phyloP scores from a whole-genome alignment of 495 filamentous ascomycete genomes.

The Terfezia claveryi region DNA sequence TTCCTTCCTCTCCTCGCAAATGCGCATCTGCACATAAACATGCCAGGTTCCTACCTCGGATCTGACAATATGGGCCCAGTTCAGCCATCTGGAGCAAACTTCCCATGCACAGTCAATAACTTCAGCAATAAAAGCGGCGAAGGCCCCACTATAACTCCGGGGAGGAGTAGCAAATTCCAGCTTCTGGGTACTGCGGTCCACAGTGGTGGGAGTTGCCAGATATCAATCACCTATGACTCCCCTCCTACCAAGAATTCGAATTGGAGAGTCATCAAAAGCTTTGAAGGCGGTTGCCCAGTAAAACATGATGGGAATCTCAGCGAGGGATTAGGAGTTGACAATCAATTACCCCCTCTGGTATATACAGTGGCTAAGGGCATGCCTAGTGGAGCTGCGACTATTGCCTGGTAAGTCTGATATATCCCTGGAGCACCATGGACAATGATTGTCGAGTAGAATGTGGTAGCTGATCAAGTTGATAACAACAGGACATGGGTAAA shows the following conservation, averaged over 20 bases:
- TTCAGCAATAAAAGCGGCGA: background rate
- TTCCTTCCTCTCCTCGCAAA: background rate
- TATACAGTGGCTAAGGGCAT: constrained; percentile 3
- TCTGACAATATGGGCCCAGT: background rate
- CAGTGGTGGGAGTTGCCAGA: constrained; percentile 25
- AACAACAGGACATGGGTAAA: constrained; percentile 9
- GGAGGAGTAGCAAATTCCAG: background rate
- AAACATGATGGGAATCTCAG: background rate
- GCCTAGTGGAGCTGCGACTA: constrained; percentile 26
- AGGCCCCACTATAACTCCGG: background rate
- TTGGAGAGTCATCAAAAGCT: constrained; percentile 23
- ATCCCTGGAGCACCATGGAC: background rate
- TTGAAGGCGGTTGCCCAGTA: constrained; percentile 23
- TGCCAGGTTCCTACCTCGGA: background rate
- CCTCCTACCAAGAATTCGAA: constrained; percentile 7
- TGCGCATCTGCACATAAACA: background rate
- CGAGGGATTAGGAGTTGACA: constrained; percentile 16
- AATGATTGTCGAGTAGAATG: background rate
- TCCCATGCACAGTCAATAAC: background rate
- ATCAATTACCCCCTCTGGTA: constrained; percentile 23
- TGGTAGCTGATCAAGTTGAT: background rate
- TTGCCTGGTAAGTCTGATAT: constrained; percentile 28
- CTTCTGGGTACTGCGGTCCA: constrained; percentile 3
- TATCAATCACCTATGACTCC: constrained; percentile 23
- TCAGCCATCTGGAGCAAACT: background rate